Base-by-base conservation (phyloP, 2,329 filamentous ascomycete genomes). In the Colletotrichum siamense region DNA sequence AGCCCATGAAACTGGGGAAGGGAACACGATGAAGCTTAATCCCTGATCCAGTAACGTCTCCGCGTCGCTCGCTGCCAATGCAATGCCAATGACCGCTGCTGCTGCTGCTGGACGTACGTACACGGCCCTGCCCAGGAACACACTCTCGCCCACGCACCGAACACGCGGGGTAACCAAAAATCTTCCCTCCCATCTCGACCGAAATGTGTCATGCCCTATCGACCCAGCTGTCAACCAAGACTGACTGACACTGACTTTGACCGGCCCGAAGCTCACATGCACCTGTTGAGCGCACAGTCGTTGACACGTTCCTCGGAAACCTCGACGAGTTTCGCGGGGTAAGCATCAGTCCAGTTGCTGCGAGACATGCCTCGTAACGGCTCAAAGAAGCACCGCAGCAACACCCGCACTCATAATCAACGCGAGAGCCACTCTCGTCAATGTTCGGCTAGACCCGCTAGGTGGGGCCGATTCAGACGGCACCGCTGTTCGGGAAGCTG, bases 251-350 rank as follows among this genome's bases (percentile, higher is more conserved):
- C 9, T 32, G 32, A 36, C 34, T 62, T 62, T 30, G 34, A 18
- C 62, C 52, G 73, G 69, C 13, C 73, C 69, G 73, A 75, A 67
- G 72, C 68, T 66, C 72, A 75, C 69, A 55, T 72, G 28, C 28
- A 30, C 57, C 34, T 52, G 32, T 22, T 62, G 26, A 32, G 22
- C 30, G 28, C 68, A 66, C 62, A 66, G 34, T n/a, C 67, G 34
- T 18, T 30, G 28, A 26, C 36, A 30, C 10, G 16, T 63, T 62
- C 26, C 55, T 57, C 24, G 39, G 34, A 57, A 57, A 57, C 30
- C 16, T 24, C n/a, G n/a, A 32, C 30, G n/a, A 22, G 12, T 59
- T 59, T 62, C 30, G 26, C 30, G 59, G 30, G 59, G 59, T 32
- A 34, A 22, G 10, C 59, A 44, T 44, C 39, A n/a, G 30, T 30